A percentile compares a stretch with the other conserved stretches of the same genome.
phyloP scores from a whole-genome alignment of 176 grass and related monocot genomes.

The Oryza meridionalis region DNA sequence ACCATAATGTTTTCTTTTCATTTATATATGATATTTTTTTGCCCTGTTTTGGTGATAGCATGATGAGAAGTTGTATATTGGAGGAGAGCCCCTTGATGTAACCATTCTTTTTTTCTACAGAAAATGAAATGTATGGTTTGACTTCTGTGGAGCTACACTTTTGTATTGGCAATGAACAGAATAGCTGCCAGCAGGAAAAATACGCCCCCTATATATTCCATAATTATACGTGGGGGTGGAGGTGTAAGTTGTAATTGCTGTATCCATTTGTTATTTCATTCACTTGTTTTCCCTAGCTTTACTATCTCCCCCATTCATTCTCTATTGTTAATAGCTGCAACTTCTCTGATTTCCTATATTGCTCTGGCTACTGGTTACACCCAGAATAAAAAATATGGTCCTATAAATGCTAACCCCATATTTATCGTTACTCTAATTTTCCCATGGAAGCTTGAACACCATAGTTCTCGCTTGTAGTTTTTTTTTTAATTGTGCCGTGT shows the following conservation, averaged over 20 bases:
- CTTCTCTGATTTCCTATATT: neutral
- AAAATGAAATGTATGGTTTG: constrained; percentile 47
- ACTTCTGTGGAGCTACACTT: constrained; percentile 29
- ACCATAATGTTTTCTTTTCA: constrained; percentile 42
- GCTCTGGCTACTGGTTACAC: neutral
- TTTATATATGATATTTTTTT: constrained; percentile 46
- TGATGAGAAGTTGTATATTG: constrained; percentile 64
- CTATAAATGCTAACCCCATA: neutral
- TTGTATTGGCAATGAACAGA: constrained; percentile 50
- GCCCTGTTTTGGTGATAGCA: constrained; percentile 46
- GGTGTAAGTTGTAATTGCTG: constrained; percentile 17
- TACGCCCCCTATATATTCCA: constrained; percentile 6
- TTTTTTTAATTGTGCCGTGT: no score
- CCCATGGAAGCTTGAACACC: neutral
- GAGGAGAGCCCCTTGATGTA: constrained; percentile 45
- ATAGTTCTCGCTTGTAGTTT: neutral
- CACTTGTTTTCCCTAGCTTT: neutral
- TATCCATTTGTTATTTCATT: constrained; percentile 7
- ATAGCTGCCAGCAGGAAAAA: constrained; percentile 20
- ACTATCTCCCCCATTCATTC: neutral
- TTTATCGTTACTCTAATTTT: neutral
- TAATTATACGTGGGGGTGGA: constrained; percentile 26
- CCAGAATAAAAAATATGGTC: neutral
- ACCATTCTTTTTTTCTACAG: constrained; percentile 65
- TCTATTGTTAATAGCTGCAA: neutral